Evolutionary conservation across 192 early-diverging fungal genomes (phyloP), one percentile per base, ranked within the genome.

Genomic region (Pilaira anomala): DNA sequence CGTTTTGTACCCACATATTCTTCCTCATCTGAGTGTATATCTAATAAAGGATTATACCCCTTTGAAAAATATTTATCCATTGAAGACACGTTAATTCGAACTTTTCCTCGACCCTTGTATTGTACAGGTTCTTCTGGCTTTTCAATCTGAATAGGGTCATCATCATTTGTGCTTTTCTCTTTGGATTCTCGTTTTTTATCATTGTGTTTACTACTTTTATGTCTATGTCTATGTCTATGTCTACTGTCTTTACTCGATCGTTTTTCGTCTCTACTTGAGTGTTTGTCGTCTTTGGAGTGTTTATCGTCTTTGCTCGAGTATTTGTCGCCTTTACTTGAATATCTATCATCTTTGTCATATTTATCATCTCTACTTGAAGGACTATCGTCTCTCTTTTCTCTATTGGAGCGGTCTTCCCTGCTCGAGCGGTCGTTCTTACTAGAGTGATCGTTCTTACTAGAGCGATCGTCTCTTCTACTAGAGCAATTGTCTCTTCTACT

Each of bases 21-120:
- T 3, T 66, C 78, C 19, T 55, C 39, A 13, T 61, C 71, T 33
- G 68, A 71, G 5, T 59, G 57, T 11, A 54, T 71, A 48, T 82
- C 80, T 26, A 63, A 21, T 5, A 49, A 53, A 13, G 83, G 83
- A 67, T 84, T 76, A 66, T 82, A 84, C 16, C 65, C 69, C 3
- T 75, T 68, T 25, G 63, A 40, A 68, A 84, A 84, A 41, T 84
- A 84, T 65, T 80, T 81, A 61, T 84, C 83, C 83, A 84, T 84
- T 14, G 74, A 63, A 2, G 83, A 80, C 13, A 55, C 59, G 0
- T 72, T 69, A 9, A 73, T 63, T 19, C 25, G 71, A n/a, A 73
- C 68, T 30, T 74, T 72, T 8, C 77, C 77, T 18, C 77, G 63
- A 0, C 77, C 77, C 53, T 54, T 60, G 13, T 48, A 67, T 18